Conservation (phyloP, 192 early-diverging fungal species). For the Entophlyctis luteolus region DNA sequence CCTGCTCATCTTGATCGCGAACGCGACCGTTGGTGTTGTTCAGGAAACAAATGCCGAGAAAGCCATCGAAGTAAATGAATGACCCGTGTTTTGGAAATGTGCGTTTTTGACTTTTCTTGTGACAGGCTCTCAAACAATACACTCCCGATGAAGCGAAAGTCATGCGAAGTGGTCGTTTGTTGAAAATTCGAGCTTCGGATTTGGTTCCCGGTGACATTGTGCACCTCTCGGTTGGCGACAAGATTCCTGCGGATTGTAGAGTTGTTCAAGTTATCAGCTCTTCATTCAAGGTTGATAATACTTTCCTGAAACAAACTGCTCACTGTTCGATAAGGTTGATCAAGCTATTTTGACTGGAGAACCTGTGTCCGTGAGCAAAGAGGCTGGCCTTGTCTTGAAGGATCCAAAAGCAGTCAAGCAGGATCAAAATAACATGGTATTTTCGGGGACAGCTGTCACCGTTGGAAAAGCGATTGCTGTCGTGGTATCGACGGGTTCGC, state of each 20-base stretch:
- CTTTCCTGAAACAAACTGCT: background rate
- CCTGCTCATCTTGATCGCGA: conserved; percentile 94
- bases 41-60: conserved; percentile 97
- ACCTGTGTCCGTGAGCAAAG: conserved; percentile 86
- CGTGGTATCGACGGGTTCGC: conserved; percentile 80
- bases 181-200: conserved; percentile 68
- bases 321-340: conserved; percentile 51
- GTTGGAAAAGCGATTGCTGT: conserved; percentile 85
- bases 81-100: no score
- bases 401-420: conserved; percentile 84
- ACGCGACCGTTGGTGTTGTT: conserved; percentile 93
- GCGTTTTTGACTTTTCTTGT: no score
- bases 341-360: conserved; percentile 96
- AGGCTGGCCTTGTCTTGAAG: conserved; percentile 48
- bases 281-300: conserved; percentile 61
- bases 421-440: conserved; percentile 95
- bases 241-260: conserved; percentile 93
- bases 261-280: conserved; percentile 75
- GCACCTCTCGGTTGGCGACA: conserved; percentile 86
- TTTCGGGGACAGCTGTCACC: conserved; percentile 93
- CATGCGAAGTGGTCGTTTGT: conserved; percentile 66
- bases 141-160: conserved; percentile 94
- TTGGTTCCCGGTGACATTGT: conserved; percentile 98
- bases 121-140: conserved; percentile 86
- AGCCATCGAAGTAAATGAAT: conserved; percentile 78